Conservation (phyloP, 2,329 filamentous ascomycete species). For the Drechmeria coniospora region DNA sequence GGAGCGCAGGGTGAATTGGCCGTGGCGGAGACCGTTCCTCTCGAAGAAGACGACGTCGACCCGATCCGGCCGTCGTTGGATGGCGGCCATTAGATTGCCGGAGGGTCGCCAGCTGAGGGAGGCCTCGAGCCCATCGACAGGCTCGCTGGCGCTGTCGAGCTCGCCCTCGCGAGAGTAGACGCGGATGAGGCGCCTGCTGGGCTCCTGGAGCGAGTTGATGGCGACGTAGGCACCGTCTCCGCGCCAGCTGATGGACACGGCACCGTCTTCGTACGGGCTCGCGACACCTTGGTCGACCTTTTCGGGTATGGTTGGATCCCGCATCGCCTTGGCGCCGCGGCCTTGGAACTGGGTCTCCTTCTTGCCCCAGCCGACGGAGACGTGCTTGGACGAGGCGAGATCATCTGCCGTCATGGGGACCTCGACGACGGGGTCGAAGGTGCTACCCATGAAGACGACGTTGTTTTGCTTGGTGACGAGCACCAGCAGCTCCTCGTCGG, state of each 20-base stretch:
- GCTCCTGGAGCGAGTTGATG: constrained; percentile 61
- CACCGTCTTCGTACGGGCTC: constrained; percentile 57
- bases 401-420: constrained; percentile 59
- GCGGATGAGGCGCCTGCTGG: constrained; percentile 61
- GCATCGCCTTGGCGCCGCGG: constrained; percentile 67
- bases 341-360: constrained; percentile 97
- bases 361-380: constrained; percentile 96
- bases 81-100: constrained; percentile 79
- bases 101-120: constrained; percentile 81
- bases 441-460: constrained; percentile 80
- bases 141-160: constrained; percentile 87
- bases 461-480: constrained; percentile 68
- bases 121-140: constrained; percentile 80
- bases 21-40: constrained; percentile 91
- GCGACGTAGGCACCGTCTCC: constrained; percentile 88
- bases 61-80: constrained; percentile 55
- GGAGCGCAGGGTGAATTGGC: constrained; percentile 69
- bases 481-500: constrained; percentile 80
- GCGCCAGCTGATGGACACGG: constrained; percentile 72
- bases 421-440: constrained; percentile 73
- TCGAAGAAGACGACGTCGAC: constrained; percentile 90
- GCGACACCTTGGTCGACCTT: constrained; percentile 71
- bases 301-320: constrained; percentile 90
- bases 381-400: constrained; percentile 77
- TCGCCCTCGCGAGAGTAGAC: constrained; percentile 83